phyloP scores from a whole-genome alignment of 345 rosid species.

The Excoecaria cochinchinensis region DNA sequence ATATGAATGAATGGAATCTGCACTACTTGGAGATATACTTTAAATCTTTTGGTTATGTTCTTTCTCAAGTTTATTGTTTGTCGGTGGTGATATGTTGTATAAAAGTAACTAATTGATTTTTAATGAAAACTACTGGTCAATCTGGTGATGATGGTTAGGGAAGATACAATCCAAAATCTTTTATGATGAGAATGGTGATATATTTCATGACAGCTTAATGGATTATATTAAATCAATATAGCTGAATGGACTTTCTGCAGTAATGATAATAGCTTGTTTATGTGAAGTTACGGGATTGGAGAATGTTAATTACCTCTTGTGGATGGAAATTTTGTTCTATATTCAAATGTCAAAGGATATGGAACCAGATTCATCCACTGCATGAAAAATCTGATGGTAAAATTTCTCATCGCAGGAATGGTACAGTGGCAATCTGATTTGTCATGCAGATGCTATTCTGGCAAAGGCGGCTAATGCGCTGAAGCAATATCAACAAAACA shows the following conservation, averaged over 20 bases:
- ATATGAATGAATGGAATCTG: too few relatives aligned
- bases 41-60: background rate
- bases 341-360: background rate
- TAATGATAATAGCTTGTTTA: background rate
- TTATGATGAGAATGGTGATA: background rate
- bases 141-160: background rate
- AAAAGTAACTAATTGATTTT: background rate
- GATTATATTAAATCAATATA: background rate
- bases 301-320: background rate
- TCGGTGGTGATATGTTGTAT: background rate
- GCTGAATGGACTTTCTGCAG: background rate
- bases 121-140: background rate
- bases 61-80: background rate
- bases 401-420: constrained; percentile 47
- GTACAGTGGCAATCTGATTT: constrained; percentile 68
- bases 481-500: constrained; percentile 45
- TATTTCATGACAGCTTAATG: background rate
- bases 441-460: constrained; percentile 69
- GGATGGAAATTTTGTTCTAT: background rate
- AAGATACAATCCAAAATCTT: background rate
- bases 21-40: background rate
- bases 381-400: background rate
- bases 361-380: background rate
- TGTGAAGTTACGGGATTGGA: background rate
- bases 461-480: constrained; percentile 56